Evolutionary conservation across 2,329 filamentous ascomycete genomes (phyloP).

Genomic region (Pseudogymnoascus sp.): DNA sequence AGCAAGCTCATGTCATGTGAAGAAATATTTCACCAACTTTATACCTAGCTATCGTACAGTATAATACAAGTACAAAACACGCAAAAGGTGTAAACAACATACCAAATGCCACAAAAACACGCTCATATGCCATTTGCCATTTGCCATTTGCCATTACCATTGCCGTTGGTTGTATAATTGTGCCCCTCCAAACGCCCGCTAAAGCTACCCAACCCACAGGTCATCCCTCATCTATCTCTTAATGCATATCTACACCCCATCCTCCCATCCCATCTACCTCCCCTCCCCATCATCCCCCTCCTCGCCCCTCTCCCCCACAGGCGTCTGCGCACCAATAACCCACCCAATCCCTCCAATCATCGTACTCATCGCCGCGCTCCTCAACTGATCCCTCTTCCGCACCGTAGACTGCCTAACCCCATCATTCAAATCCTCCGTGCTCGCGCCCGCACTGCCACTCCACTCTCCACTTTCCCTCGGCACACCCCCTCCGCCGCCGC

Average conservation of each 20-base stretch:
- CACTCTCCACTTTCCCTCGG: neutral
- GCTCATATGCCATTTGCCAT: no score
- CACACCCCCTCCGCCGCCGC: neutral
- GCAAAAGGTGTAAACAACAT: neutral
- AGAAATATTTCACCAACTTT: neutral
- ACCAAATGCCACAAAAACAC: neutral
- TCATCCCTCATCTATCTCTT: neutral
- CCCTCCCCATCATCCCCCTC: neutral
- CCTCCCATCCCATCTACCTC: neutral
- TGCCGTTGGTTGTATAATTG: neutral
- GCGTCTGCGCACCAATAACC: constrained; percentile 51
- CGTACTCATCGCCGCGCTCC: constrained; percentile 59
- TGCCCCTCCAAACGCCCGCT: neutral
- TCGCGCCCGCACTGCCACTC: constrained; percentile 16
- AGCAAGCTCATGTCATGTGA: neutral
- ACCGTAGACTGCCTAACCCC: constrained; percentile 39
- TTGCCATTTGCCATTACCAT: neutral
- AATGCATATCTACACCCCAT: neutral
- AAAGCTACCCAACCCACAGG: neutral
- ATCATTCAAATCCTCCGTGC: constrained; percentile 35
- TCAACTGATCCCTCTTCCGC: constrained; percentile 65
- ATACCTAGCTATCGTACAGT: neutral
- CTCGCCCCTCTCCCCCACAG: constrained; percentile 22
- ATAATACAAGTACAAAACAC: neutral
- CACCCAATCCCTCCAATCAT: constrained; percentile 60